These are phyloP conservation scores for Kodamaea sp. DNA, from an alignment of 1,139 yeast species.

Conservation along the genomic window DNA sequence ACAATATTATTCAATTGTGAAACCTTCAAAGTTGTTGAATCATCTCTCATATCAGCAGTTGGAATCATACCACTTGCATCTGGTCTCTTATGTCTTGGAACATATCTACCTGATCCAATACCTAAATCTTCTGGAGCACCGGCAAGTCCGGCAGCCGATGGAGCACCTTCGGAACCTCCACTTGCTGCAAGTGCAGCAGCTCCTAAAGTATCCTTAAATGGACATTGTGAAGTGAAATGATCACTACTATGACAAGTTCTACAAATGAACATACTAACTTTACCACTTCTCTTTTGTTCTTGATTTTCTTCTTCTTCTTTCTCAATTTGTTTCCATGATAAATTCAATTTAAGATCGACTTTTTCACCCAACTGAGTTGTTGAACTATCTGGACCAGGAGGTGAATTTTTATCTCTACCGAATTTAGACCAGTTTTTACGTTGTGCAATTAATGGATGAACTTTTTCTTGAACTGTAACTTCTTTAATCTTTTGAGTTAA, in stretches of 20 bases:
- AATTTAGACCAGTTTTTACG: constrained; percentile 77
- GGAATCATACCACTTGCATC: constrained; percentile 56
- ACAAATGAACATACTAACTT: constrained; percentile 39
- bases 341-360: constrained; percentile 64
- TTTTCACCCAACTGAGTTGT: constrained; percentile 91
- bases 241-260: constrained; percentile 91
- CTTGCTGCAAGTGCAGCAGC: constrained; percentile 36
- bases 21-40: constrained; percentile 82
- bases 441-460: constrained; percentile 69
- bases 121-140: constrained; percentile 26
- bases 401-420: constrained; percentile 74
- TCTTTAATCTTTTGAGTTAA: constrained; percentile 82
- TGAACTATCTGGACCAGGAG: constrained; percentile 82
- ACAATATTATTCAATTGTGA: constrained; percentile 88
- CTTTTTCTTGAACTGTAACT: constrained; percentile 73
- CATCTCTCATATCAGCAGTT: constrained; percentile 66
- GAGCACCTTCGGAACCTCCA: constrained; percentile 25
- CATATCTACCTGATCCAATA: constrained; percentile 48
- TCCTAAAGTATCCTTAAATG: constrained; percentile 87
- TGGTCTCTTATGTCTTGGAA: constrained; percentile 75
- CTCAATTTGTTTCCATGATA: constrained; percentile 69
- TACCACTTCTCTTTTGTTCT: constrained; percentile 40
- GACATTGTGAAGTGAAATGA: constrained; percentile 95
- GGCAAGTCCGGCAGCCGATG: constrained; percentile 33
- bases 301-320: constrained; percentile 54